Conservation (phyloP, 805 yeast species). For the Yamadazyma paraphyllophila region DNA sequence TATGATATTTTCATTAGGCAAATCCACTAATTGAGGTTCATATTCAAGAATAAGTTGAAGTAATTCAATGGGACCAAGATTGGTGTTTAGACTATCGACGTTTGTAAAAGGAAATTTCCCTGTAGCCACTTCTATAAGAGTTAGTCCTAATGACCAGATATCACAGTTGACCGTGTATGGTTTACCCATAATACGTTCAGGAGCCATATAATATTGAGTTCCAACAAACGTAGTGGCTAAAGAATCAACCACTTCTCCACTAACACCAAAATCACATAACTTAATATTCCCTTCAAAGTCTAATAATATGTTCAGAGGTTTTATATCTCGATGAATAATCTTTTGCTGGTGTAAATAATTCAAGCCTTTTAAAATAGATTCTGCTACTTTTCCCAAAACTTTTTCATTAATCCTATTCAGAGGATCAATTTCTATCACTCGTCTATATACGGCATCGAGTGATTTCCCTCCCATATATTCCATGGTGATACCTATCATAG, state of each 20-base stretch:
- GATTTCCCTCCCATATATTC: constrained; percentile 95
- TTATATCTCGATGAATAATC: constrained; percentile 93
- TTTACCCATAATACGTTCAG: constrained; percentile 93
- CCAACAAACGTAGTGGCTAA: constrained; percentile 96
- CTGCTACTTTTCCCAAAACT: constrained; percentile 87
- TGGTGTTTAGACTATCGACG: constrained; percentile 20
- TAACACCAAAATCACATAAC: constrained; percentile 95
- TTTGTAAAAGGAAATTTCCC: constrained; percentile 79
- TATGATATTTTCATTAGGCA: constrained; percentile 65
- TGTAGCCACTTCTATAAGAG: constrained; percentile 82
- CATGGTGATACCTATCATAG: constrained; percentile 91
- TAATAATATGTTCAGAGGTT: constrained; percentile 88
- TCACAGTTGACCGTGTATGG: constrained; percentile 94
- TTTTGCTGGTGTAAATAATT: constrained; percentile 84
- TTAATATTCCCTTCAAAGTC: constrained; percentile 80
- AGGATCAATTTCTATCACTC: constrained; percentile 56
- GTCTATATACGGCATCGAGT: constrained; percentile 84
- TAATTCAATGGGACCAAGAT: constrained; percentile 73
- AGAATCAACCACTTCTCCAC: constrained; percentile 94
- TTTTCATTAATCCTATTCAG: constrained; percentile 91
- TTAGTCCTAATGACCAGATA: constrained; percentile 91
- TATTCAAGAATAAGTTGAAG: constrained; percentile 76
- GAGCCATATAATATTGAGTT: constrained; percentile 98
- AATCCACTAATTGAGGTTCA: constrained; percentile 77
- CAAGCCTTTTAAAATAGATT: constrained; percentile 78